Evolutionary conservation across 1,284 basidiomycete species (phyloP).

Genomic region (Blastosporella zonata): DNA sequence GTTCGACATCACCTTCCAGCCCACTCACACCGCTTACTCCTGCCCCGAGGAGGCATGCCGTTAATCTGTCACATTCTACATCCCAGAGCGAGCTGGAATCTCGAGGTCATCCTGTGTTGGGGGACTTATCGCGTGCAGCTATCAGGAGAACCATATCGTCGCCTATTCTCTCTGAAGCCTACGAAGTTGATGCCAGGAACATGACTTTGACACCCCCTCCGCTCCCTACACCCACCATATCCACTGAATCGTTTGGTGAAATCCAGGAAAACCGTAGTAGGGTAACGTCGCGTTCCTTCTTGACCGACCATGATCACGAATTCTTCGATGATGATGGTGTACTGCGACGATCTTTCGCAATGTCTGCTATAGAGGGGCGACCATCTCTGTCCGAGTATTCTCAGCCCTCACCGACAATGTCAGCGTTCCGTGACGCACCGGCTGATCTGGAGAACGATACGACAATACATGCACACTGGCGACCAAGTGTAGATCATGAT

Average conservation of each 20-base stretch:
- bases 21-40: constrained; percentile 59
- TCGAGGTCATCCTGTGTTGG: constrained; percentile 15
- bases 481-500: constrained; percentile 30
- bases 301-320: constrained; percentile 34
- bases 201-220: constrained; percentile 43
- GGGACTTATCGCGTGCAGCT: constrained; percentile 18
- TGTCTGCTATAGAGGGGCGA: constrained; percentile 33
- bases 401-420: constrained; percentile 62
- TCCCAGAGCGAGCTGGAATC: constrained; percentile 50
- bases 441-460: constrained; percentile 28
- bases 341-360: constrained; percentile 31
- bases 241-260: constrained; percentile 28
- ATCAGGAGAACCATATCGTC: constrained; percentile 48
- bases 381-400: constrained; percentile 57
- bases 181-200: constrained; percentile 34
- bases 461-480: constrained; percentile 28
- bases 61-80: constrained; percentile 47
- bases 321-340: constrained; percentile 31
- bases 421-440: constrained; percentile 65
- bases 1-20: constrained; percentile 52
- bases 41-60: constrained; percentile 51
- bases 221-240: constrained; percentile 25
- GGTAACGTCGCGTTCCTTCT: constrained; percentile 36
- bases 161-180: constrained; percentile 46
- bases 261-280: constrained; percentile 22